A percentile compares a stretch with the other conserved stretches of the same genome.
phyloP scores from a whole-genome alignment of 1,284 basidiomycete species.

The Apiotrichum akiyoshidainum region DNA sequence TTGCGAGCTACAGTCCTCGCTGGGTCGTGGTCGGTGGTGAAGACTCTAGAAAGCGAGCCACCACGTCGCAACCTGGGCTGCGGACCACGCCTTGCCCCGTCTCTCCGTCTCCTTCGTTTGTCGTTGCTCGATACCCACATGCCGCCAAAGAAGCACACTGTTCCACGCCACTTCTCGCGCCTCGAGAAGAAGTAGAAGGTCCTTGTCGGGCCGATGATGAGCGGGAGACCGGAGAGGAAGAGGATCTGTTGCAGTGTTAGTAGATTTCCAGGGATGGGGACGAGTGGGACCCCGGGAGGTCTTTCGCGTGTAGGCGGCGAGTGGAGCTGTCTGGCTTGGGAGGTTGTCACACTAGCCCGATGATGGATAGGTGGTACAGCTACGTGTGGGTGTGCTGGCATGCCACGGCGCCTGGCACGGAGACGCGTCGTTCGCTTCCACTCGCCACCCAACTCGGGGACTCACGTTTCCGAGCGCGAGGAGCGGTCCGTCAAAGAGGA shows the following conservation, averaged over 20 bases:
- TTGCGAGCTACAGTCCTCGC: no score
- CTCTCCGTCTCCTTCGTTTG: no score
- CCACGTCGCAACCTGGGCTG: no score
- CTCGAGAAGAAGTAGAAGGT: conserved; percentile 98
- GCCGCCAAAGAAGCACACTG: conserved; percentile 83
- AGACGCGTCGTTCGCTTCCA: no score
- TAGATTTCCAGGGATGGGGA: neutral
- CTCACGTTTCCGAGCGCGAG: conserved; percentile 91
- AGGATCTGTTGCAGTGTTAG: conserved; percentile 61
- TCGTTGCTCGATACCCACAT: conserved; percentile 52
- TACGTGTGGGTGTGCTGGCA: no score
- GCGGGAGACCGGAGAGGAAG: conserved; percentile 83
- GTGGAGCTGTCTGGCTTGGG: neutral
- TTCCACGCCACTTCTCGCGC: conserved; percentile 93
- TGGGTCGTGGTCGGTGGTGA: no score
- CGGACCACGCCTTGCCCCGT: neutral
- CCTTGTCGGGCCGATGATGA: conserved; percentile 93
- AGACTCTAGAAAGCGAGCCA: no score
- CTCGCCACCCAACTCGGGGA: conserved; percentile 13
- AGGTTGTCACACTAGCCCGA: no score
- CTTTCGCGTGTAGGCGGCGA: neutral
- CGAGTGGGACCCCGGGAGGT: neutral
- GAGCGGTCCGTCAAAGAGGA: conserved; percentile 97
- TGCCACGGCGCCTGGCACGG: neutral
- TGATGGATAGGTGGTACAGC: no score